Conservation (phyloP, 768 basidiomycete species). For the Russula virescens region DNA sequence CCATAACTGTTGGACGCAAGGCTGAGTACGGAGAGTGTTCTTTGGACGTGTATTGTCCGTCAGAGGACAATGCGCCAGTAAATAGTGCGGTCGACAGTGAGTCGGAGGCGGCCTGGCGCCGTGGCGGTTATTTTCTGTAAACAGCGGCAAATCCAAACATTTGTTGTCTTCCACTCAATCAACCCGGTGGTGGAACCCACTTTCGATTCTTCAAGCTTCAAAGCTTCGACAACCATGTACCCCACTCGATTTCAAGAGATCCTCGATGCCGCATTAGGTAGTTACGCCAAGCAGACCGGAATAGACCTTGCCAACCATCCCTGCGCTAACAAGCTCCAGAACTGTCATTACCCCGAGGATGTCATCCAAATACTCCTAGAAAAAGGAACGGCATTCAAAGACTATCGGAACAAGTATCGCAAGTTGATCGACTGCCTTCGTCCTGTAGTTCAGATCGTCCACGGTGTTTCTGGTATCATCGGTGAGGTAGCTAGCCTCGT, state of each 20-base stretch:
- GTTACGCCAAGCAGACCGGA: background rate
- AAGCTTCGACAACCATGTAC: background rate
- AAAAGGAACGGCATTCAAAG: background rate
- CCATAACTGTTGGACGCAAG: too few relatives aligned
- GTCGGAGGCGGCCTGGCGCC: too few relatives aligned
- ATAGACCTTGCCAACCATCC: too few relatives aligned
- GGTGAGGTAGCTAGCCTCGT: background rate
- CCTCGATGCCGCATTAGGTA: background rate
- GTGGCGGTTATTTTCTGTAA: too few relatives aligned
- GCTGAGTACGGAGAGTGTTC: too few relatives aligned
- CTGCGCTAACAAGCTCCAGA: background rate
- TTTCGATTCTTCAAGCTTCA: background rate
- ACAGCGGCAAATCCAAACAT: too few relatives aligned
- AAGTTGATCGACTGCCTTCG: background rate
- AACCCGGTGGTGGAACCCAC: too few relatives aligned
- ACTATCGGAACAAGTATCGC: too few relatives aligned
- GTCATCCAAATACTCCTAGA: background rate
- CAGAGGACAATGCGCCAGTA: too few relatives aligned
- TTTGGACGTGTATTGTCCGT: too few relatives aligned
- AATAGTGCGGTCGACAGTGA: too few relatives aligned
- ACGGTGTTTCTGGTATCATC: background rate
- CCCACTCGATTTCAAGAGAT: background rate
- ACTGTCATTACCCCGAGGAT: background rate
- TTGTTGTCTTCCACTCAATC: too few relatives aligned
- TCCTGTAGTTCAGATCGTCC: background rate